A percentile compares a stretch with the other conserved stretches of the same genome.
phyloP scores from a whole-genome alignment of 768 basidiomycete species.

The Candolleomyces efflorescens region DNA sequence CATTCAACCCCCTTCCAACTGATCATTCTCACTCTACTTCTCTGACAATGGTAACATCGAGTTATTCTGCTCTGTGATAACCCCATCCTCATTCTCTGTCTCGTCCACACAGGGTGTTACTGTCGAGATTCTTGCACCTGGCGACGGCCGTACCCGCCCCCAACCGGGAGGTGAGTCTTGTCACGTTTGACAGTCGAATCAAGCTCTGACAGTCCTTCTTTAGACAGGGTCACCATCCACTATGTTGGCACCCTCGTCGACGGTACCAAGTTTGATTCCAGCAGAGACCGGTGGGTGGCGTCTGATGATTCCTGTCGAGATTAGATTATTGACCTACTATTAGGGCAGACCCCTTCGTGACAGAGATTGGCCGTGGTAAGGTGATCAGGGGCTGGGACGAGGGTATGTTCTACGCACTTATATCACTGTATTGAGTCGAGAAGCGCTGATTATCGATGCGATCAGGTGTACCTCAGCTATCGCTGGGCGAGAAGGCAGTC shows the following conservation, averaged over 20 bases:
- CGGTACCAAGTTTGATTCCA: conserved; percentile 72
- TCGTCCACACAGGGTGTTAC: conserved; percentile 57
- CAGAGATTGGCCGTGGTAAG: conserved; percentile 71
- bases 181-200: conserved; percentile 6
- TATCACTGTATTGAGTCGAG: not conserved
- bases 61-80: conserved; percentile 27
- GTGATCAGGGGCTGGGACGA: conserved; percentile 93
- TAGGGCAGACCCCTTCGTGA: conserved; percentile 59
- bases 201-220: conserved; percentile 13
- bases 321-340: conserved; percentile 7
- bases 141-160: conserved; percentile 65
- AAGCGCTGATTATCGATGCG: conserved; percentile 17
- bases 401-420: conserved; percentile 41
- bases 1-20: conserved; percentile 17
- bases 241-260: conserved; percentile 70
- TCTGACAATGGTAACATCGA: conserved; percentile 6
- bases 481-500: conserved; percentile 68
- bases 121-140: conserved; percentile 51
- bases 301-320: conserved; percentile 1
- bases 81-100: conserved; percentile 16
- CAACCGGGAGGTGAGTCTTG: conserved; percentile 59
- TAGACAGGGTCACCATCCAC: conserved; percentile 73
- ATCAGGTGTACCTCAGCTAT: conserved; percentile 72
- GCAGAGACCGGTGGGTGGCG: conserved; percentile 59
- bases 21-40: not conserved